phyloP scores from a whole-genome alignment of 345 rosid species.

The Bruguiera parviflora region DNA sequence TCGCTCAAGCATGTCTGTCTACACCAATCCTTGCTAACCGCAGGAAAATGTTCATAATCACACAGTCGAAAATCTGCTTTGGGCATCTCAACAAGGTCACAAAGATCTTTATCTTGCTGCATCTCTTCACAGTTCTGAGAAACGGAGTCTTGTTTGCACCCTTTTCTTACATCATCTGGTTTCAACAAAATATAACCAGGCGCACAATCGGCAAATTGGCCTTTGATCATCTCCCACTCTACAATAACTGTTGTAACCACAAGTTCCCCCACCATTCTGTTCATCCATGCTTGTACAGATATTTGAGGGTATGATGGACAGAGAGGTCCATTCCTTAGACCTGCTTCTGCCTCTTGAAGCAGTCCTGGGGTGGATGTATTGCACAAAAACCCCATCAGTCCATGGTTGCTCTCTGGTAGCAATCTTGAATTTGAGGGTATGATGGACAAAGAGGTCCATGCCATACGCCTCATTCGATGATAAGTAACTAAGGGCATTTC shows the following conservation, averaged over 20 bases:
- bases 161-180: conserved; percentile 31
- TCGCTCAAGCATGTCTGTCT: conserved; percentile 42
- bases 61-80: conserved; percentile 31
- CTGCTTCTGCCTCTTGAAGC: conserved; percentile 16
- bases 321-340: conserved; percentile 29
- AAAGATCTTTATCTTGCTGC: conserved; percentile 20
- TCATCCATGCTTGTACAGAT: conserved; percentile 23
- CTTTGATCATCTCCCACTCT: conserved; percentile 25
- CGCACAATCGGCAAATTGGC: conserved; percentile 50
- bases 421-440: conserved; percentile 13
- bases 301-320: conserved; percentile 32
- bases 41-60: conserved; percentile 30
- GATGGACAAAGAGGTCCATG: too few relatives aligned
- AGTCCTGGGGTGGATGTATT: conserved; percentile 46
- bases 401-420: conserved; percentile 42
- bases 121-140: conserved; percentile 34
- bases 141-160: conserved; percentile 36
- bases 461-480: conserved; percentile 7
- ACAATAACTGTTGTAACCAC: conserved; percentile 63
- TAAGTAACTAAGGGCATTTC: conserved; percentile 6
- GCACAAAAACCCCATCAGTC: conserved; percentile 64
- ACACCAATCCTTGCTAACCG: conserved; percentile 37
- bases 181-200: conserved; percentile 36
- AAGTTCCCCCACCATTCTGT: conserved; percentile 38
- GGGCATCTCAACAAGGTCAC: conserved; percentile 18